Base-by-base conservation (phyloP, 2,329 filamentous ascomycete genomes). In the Fusarium cicatricum region DNA sequence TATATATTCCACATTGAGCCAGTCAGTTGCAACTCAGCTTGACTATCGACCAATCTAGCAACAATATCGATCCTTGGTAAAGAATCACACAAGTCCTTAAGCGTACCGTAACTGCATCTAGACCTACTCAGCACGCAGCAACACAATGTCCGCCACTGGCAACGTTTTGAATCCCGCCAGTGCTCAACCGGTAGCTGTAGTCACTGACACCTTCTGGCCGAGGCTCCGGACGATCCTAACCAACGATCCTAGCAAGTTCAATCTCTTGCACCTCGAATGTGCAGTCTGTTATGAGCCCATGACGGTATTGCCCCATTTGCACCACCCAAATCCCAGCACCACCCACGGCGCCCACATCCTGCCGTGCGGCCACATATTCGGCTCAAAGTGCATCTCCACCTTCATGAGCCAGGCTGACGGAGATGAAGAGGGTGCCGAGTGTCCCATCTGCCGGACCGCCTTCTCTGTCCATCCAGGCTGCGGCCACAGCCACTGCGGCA, bases 381-480 rank as follows among this genome's bases (percentile, higher is more conserved):
- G 29, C 14, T n/a, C 19, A 11, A 46, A 38, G 8, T 66, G 64
- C 14, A 14, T 52, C 4, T 1, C 17, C 1, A 7, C 4, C 2
- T 17, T 53, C 42, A 34, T 49, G 9, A 15, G 16, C 1, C 33
- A 41, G 4, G 29, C 26, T 2, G 2, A 12, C 2, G 4, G 11
- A 6, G 17, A 9, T 0, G 1, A 19, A 2, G 4, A 11, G 1
- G 8, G 12, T 2, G 11, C 56, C 17, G 6, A 17, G 3, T 63
- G 60, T 8, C 60, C 60, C 0, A 10, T 28, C 4, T 63, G 60
- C 8, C 56, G 60, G 0, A 12, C 12, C 11, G 10, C 33, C 2
- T 44, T 63, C 17, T 38, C 29, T 5, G 2, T 5, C 1, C 59
- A 62, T 6, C 8, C 10, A 2, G 21, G 26, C 10, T 62, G 59